Percentiles rank a stretch among this genome's conserved stretches.
These are phyloP conservation scores for Cubamyces lactineus DNA, from an alignment of 768 basidiomycete species.

Conservation along the genomic window DNA sequence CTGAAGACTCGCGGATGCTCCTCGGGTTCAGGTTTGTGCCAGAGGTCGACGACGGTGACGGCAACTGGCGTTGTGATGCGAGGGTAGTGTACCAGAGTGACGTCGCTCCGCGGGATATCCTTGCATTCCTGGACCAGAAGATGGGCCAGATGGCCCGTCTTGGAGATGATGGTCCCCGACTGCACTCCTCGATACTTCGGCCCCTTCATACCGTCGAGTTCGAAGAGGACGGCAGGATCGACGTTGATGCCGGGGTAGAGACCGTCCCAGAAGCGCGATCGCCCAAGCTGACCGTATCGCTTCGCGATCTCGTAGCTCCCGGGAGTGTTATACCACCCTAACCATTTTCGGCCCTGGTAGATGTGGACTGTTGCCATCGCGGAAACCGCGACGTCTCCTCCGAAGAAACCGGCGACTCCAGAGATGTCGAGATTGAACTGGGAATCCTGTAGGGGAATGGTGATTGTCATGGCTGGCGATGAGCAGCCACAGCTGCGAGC, in stretches of 20 bases:
- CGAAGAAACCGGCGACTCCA: constrained; percentile 22
- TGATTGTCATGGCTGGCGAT: neutral
- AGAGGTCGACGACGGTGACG: constrained; percentile 12
- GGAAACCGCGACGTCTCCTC: constrained; percentile 20
- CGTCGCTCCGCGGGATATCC: neutral
- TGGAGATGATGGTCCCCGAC: constrained; percentile 19
- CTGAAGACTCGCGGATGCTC: constrained; percentile 15
- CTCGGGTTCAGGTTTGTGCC: neutral
- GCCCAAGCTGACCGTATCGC: constrained; percentile 19
- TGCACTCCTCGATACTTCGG: constrained; percentile 19
- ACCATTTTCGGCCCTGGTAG: constrained; percentile 21
- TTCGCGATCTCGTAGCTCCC: constrained; percentile 26
- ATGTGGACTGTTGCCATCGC: constrained; percentile 23
- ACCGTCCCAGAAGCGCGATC: constrained; percentile 25
- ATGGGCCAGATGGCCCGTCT: constrained; percentile 19
- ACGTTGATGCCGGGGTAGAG: constrained; percentile 23
- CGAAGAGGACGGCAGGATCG: constrained; percentile 21
- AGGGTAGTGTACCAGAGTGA: neutral
- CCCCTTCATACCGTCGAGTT: constrained; percentile 14
- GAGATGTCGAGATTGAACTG: constrained; percentile 22
- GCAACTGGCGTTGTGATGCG: constrained; percentile 5
- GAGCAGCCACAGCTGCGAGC: neutral
- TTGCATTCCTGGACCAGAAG: constrained; percentile 19
- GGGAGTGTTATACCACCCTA: constrained; percentile 24
- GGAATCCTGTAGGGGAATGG: constrained; percentile 13